Evolutionary conservation across 2,329 filamentous ascomycete genomes (phyloP).

Genomic region (Lithohypha guttulata): DNA sequence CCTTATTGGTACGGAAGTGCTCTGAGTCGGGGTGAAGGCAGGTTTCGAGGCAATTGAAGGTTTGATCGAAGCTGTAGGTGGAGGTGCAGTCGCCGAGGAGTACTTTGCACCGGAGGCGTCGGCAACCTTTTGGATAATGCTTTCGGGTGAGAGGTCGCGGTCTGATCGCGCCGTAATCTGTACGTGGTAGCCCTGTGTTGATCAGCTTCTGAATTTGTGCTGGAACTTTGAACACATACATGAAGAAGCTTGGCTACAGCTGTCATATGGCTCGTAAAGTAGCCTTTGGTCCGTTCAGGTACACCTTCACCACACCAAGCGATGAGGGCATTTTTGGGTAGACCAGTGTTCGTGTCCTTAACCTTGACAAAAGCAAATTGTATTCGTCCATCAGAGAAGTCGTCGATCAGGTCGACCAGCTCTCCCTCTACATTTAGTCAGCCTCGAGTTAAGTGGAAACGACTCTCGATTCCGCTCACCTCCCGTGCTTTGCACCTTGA

Average conservation of each 20-base stretch:
- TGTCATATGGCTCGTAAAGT: slow-evolving; percentile 89
- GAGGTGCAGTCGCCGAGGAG: slow-evolving; percentile 54
- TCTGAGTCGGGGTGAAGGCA: slow-evolving; percentile 71
- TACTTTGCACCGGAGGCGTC: slow-evolving; percentile 95
- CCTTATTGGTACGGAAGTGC: slow-evolving; percentile 31
- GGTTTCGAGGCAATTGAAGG: slow-evolving; percentile 71
- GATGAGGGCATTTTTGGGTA: slow-evolving; percentile 88
- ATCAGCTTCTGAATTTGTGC: slow-evolving; percentile 13
- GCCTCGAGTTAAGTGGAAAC: slow-evolving; percentile 17
- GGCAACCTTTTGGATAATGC: slow-evolving; percentile 83
- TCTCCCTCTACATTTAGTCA: slow-evolving; percentile 61
- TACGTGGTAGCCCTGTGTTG: slow-evolving; percentile 71
- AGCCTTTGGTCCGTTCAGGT: slow-evolving; percentile 95
- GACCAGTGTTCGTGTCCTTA: slow-evolving; percentile 79
- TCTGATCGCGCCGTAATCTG: slow-evolving; percentile 93
- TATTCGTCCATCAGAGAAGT: slow-evolving; percentile 91
- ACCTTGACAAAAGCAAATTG: slow-evolving; percentile 97
- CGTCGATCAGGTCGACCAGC: slow-evolving; percentile 77
- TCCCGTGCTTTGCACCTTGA: slow-evolving; percentile 89
- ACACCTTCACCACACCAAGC: slow-evolving; percentile 97
- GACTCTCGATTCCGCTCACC: slow-evolving; percentile 47
- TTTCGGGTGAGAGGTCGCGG: slow-evolving; percentile 73
- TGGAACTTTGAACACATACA: slow-evolving; percentile 32
- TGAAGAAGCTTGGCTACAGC: slow-evolving; percentile 87
- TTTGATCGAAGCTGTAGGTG: slow-evolving; percentile 42